A percentile compares a stretch with the other conserved stretches of the same genome.
Evolutionary conservation across 2,329 filamentous ascomycete genomes (phyloP).

Genomic region (Pseudocercospora musae): DNA sequence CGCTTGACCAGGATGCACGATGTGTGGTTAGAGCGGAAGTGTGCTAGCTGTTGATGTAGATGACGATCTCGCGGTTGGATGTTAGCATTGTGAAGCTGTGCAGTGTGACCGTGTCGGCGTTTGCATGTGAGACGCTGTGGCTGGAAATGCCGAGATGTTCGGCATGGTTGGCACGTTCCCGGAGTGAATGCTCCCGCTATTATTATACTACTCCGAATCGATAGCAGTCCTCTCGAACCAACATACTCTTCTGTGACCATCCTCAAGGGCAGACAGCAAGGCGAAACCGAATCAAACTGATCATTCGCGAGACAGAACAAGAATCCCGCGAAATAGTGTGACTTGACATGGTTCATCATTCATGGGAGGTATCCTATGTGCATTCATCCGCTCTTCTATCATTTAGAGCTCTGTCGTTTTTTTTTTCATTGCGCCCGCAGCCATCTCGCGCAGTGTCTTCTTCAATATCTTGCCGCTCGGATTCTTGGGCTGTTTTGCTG

Average conservation of each 20-base stretch:
- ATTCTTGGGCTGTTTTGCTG: conserved; percentile 49
- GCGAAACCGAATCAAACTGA: too few relatives aligned
- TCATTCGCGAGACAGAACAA: too few relatives aligned
- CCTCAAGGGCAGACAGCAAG: too few relatives aligned
- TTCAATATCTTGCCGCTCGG: conserved; percentile 60
- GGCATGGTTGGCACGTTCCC: not conserved
- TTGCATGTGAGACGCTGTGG: not conserved
- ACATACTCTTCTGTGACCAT: too few relatives aligned
- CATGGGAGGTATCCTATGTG: too few relatives aligned
- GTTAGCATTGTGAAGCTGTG: not conserved
- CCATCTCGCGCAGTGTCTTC: conserved; percentile 53
- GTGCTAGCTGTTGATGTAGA: too few relatives aligned
- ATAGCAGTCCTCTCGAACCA: too few relatives aligned
- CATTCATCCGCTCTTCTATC: too few relatives aligned
- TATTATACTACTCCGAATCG: too few relatives aligned
- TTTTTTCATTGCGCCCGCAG: conserved; percentile 69
- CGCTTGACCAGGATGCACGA: not conserved
- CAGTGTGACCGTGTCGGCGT: too few relatives aligned
- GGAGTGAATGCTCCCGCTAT: not conserved
- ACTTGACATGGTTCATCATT: too few relatives aligned
- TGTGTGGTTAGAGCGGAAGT: not conserved
- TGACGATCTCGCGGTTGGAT: not conserved
- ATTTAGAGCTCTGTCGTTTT: conserved; percentile 63
- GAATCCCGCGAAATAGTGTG: too few relatives aligned
- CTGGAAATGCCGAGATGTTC: not conserved